Percentiles rank a stretch among this genome's conserved stretches.
Evolutionary conservation across 2,329 filamentous ascomycete species (phyloP).

Genomic region (Amauroascus verrucosus): DNA sequence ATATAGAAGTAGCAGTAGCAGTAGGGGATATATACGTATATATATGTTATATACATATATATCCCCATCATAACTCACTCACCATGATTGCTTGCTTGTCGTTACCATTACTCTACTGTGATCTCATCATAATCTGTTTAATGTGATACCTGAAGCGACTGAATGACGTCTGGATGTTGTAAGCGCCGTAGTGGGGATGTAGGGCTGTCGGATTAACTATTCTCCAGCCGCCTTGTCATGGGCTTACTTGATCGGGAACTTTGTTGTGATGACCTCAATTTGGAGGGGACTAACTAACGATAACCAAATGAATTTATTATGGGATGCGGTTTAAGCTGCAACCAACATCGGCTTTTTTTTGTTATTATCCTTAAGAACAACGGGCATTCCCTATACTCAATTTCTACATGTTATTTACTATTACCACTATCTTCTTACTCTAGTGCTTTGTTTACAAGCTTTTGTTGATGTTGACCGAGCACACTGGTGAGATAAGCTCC

Average conservation of each 20-base stretch:
- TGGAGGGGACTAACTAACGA: neutral
- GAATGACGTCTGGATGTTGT: too few relatives aligned
- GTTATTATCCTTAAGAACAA: neutral
- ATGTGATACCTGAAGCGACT: too few relatives aligned
- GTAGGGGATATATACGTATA: too few relatives aligned
- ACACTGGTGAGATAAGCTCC: neutral
- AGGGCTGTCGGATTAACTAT: neutral
- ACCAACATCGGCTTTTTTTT: neutral
- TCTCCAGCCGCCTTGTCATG: neutral
- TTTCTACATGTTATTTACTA: neutral
- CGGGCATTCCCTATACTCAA: neutral
- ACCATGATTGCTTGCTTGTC: too few relatives aligned
- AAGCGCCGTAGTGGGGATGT: too few relatives aligned
- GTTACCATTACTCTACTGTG: too few relatives aligned
- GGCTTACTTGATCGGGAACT: conserved; percentile 9
- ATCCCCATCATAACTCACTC: too few relatives aligned
- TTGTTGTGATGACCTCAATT: conserved; percentile 12
- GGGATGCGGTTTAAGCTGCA: neutral
- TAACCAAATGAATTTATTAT: too few relatives aligned
- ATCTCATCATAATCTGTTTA: too few relatives aligned
- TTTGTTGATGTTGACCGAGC: neutral
- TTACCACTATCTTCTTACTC: neutral
- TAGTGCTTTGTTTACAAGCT: conserved; percentile 1
- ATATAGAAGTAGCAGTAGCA: too few relatives aligned
- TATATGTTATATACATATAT: too few relatives aligned